Evolutionary conservation across 2,329 filamentous ascomycete genomes (phyloP).

Genomic region (Penicillium psychrosexuale): DNA sequence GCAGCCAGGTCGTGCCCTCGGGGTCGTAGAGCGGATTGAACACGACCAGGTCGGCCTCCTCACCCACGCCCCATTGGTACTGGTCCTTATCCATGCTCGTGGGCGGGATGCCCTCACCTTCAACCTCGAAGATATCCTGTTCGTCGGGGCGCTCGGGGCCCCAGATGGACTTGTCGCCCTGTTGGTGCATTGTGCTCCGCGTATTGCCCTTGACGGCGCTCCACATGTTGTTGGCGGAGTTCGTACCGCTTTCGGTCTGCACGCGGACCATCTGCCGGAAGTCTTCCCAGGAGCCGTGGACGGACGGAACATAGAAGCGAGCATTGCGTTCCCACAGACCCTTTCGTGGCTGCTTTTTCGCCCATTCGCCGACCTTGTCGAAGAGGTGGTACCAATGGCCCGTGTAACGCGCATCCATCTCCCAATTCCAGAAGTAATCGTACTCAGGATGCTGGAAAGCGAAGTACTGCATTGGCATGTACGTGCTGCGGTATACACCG

Average conservation of each 20-base stretch:
- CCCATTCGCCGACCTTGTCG: slow-evolving; percentile 66
- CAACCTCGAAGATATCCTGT: slow-evolving; percentile 68
- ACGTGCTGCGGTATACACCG: slow-evolving; percentile 86
- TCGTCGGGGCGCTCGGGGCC: slow-evolving; percentile 70
- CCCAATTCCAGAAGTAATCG: slow-evolving; percentile 84
- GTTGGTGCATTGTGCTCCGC: slow-evolving; percentile 31
- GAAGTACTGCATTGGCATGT: slow-evolving; percentile 95
- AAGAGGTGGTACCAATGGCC: slow-evolving; percentile 81
- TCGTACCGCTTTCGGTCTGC: slow-evolving; percentile 67
- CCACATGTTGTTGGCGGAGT: slow-evolving; percentile 67
- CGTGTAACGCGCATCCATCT: slow-evolving; percentile 75
- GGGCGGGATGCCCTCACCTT: slow-evolving; percentile 71
- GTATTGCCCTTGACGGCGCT: slow-evolving; percentile 41
- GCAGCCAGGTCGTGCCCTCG: slow-evolving; percentile 78
- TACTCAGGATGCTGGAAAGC: slow-evolving; percentile 76
- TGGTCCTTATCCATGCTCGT: slow-evolving; percentile 72
- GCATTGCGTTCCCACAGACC: slow-evolving; percentile 77
- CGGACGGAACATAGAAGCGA: slow-evolving; percentile 72
- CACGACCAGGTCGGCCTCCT: slow-evolving; percentile 88
- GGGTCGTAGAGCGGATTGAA: slow-evolving; percentile 92
- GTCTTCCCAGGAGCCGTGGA: slow-evolving; percentile 76
- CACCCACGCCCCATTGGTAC: slow-evolving; percentile 81
- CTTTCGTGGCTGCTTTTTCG: slow-evolving; percentile 70
- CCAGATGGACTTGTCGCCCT: slow-evolving; percentile 69
- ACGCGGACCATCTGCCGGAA: slow-evolving; percentile 74